Conservation (phyloP, 1,284 basidiomycete genomes). For the Boletus hoseneyae region DNA sequence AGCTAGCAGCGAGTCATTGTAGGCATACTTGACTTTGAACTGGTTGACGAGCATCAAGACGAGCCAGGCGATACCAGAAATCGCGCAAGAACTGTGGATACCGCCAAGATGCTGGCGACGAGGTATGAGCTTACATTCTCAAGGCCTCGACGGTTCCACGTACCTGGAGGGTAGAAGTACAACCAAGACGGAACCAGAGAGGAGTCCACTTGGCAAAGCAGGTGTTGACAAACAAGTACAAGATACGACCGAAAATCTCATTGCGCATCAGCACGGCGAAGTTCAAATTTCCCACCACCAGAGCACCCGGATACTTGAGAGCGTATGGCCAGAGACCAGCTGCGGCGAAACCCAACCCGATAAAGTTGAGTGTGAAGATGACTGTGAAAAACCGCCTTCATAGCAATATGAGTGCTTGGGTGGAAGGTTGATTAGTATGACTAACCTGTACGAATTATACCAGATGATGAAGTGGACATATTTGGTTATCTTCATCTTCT, state of each 20-base stretch:
- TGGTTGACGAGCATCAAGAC: conserved; percentile 57
- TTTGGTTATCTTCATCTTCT: conserved; percentile 48
- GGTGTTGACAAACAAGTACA: conserved; percentile 51
- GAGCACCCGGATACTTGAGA: conserved; percentile 53
- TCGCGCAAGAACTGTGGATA: conserved; percentile 70
- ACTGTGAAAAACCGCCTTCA: conserved; percentile 65
- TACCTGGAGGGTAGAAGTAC: conserved; percentile 68
- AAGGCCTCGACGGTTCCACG: neutral
- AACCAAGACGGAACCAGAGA: conserved; percentile 63
- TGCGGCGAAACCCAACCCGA: conserved; percentile 56
- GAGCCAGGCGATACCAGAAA: conserved; percentile 65
- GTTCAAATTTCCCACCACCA: conserved; percentile 55
- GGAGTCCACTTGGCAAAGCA: conserved; percentile 71
- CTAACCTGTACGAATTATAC: conserved; percentile 68
- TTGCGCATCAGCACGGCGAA: conserved; percentile 54
- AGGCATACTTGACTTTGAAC: conserved; percentile 44
- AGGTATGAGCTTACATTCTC: conserved; percentile 9
- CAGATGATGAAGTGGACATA: conserved; percentile 59
- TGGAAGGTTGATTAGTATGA: neutral
- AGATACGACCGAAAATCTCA: conserved; percentile 52
- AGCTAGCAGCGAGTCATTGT: conserved; percentile 52
- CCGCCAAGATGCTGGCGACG: conserved; percentile 63
- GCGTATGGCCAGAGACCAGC: conserved; percentile 67
- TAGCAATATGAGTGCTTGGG: conserved; percentile 1
- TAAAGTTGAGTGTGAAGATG: conserved; percentile 55